phyloP scores from a whole-genome alignment of 352 stramenopile species.

The Phytophthora pseudosyringae region DNA sequence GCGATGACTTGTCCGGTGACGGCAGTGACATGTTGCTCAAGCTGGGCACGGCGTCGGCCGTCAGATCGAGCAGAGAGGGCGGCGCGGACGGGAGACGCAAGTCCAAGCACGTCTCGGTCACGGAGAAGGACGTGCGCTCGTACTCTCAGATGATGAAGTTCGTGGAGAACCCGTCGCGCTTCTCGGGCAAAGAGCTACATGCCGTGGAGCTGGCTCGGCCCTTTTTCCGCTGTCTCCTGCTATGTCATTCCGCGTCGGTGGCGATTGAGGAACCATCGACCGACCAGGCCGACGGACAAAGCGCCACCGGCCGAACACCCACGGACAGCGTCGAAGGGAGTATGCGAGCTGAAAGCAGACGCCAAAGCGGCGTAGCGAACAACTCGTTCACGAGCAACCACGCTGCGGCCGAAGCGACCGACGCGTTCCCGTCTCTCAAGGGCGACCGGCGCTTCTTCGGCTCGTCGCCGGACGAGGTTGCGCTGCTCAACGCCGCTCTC shows the following conservation, averaged over 20 bases:
- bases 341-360: slow-evolving; percentile 28
- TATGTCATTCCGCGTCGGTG: slow-evolving; percentile 83
- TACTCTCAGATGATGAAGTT: slow-evolving; percentile 77
- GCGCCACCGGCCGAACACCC: slow-evolving; percentile 12
- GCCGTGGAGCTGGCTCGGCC: slow-evolving; percentile 65
- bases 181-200: slow-evolving; percentile 55
- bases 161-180: slow-evolving; percentile 62
- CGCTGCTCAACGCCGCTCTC: slow-evolving; percentile 73
- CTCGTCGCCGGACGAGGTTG: slow-evolving; percentile 86
- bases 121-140: slow-evolving; percentile 72
- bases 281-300: slow-evolving; percentile 16
- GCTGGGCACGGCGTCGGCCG: slow-evolving; percentile 8
- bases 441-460: slow-evolving; percentile 67
- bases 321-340: slow-evolving; percentile 31
- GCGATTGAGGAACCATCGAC: slow-evolving; percentile 48
- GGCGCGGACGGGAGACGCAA: slow-evolving; percentile 28
- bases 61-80: slow-evolving; percentile 17
- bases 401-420: slow-evolving; percentile 28
- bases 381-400: slow-evolving; percentile 39
- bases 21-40: slow-evolving; percentile 32
- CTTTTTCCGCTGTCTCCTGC: slow-evolving; percentile 83
- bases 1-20: slow-evolving; percentile 23
- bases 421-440: slow-evolving; percentile 41
- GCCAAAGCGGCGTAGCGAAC: slow-evolving; percentile 16
- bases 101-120: slow-evolving; percentile 54